Evolutionary conservation across 345 rosid genomes (phyloP).

Genomic region (Durio zibethinus): DNA sequence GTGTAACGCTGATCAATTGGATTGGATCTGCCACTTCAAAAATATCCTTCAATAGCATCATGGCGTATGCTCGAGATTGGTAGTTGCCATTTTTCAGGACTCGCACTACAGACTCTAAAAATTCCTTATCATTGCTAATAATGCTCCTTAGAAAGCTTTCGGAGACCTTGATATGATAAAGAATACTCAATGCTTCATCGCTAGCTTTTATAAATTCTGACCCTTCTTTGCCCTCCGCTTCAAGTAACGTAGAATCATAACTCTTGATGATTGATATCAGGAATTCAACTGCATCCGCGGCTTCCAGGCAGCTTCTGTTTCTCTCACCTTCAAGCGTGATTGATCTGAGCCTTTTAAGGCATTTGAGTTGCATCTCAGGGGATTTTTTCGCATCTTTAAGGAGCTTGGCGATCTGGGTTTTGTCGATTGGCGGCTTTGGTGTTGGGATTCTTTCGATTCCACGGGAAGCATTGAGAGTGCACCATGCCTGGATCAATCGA

Average conservation of each 20-base stretch:
- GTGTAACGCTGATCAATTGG: conserved; percentile 27
- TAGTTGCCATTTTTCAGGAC: conserved; percentile 30
- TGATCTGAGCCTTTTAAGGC: conserved; percentile 39
- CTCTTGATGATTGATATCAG: conserved; percentile 30
- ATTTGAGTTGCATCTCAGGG: conserved; percentile 27
- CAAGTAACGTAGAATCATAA: neutral
- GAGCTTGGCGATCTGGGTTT: conserved; percentile 24
- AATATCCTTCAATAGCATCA: conserved; percentile 30
- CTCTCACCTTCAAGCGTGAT: conserved; percentile 38
- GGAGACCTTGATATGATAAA: conserved; percentile 31
- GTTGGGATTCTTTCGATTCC: conserved; percentile 22
- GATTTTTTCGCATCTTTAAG: conserved; percentile 29
- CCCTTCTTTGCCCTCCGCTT: neutral
- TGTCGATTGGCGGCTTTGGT: conserved; percentile 14
- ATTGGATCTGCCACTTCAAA: conserved; percentile 47
- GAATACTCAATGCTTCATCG: conserved; percentile 45
- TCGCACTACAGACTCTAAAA: conserved; percentile 25
- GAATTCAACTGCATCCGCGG: conserved; percentile 41
- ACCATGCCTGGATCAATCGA: conserved; percentile 84
- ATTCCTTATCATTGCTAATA: conserved; percentile 18
- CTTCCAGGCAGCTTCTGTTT: conserved; percentile 31
- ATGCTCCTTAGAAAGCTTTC: conserved; percentile 28
- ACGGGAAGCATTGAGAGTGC: conserved; percentile 56
- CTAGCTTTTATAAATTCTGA: conserved; percentile 16
- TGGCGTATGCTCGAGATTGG: conserved; percentile 38